A percentile compares a stretch with the other conserved stretches of the same genome.
phyloP scores from a whole-genome alignment of 2,329 filamentous ascomycete species.

The Fusarium poae region DNA sequence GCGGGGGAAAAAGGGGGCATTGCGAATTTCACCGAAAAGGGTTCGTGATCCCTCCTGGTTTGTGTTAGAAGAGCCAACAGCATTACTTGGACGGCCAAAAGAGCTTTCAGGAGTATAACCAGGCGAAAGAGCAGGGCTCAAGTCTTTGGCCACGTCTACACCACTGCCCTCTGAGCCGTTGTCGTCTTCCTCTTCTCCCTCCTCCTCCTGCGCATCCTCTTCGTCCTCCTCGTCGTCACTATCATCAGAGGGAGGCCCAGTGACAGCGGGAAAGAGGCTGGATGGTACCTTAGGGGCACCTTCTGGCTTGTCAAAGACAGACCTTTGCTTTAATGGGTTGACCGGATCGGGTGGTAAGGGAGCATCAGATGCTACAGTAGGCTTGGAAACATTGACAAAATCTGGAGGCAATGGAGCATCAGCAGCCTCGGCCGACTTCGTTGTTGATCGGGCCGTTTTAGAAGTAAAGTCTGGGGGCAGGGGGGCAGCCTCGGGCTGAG shows the following conservation, averaged over 20 bases:
- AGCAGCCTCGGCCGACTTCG: slow-evolving; percentile 25
- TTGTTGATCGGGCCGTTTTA: slow-evolving; percentile 25
- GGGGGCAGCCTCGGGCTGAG: slow-evolving; percentile 55
- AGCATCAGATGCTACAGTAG: slow-evolving; percentile 23
- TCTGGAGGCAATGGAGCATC: slow-evolving; percentile 53
- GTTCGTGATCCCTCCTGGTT: slow-evolving; percentile 59
- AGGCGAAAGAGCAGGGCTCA: slow-evolving; percentile 66
- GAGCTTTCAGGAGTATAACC: slow-evolving; percentile 70
- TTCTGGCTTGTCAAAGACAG: slow-evolving; percentile 46
- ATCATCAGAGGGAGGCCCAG: slow-evolving; percentile 56
- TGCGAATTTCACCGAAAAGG: slow-evolving; percentile 69
- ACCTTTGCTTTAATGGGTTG: slow-evolving; percentile 30
- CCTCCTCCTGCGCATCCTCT: slow-evolving; percentile 57
- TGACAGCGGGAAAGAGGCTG: slow-evolving; percentile 53
- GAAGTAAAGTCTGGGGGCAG: slow-evolving; percentile 59
- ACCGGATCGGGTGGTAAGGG: slow-evolving; percentile 34
- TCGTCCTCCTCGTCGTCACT: slow-evolving; percentile 58
- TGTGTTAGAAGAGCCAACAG: slow-evolving; percentile 51
- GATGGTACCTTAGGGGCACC: slow-evolving; percentile 55
- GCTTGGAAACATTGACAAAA: slow-evolving; percentile 45
- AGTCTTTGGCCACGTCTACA: slow-evolving; percentile 73
- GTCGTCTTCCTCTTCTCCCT: slow-evolving; percentile 62
- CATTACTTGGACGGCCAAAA: slow-evolving; percentile 63
- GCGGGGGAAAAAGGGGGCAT: slow-evolving; percentile 67
- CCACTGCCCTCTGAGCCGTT: slow-evolving; percentile 70